Base-by-base conservation (phyloP, 768 basidiomycete genomes). In the Pisolithus tinctorius region DNA sequence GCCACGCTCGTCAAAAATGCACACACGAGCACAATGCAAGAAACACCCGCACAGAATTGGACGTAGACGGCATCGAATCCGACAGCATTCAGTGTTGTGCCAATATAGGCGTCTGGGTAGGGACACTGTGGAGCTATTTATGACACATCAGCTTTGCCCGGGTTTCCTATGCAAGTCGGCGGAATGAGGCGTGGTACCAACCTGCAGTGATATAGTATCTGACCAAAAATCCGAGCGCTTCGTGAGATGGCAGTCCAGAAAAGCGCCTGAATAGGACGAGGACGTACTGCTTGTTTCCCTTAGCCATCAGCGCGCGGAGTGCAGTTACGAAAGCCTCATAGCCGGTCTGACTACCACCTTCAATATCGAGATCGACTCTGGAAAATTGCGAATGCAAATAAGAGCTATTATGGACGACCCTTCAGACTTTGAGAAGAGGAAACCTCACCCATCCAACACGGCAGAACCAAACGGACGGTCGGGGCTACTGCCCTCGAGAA, bases 381-480 rank as follows among this genome's bases (percentile, higher is more conserved):
- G 13, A 51, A 26, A 4, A 30, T 20, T 49, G 45, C 40, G 4
- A 29, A 0, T 14, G 41, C 11, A 23, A 48, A 30, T n/a, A 20
- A 1, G 26, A 20, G n/a, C 0, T 31, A 13, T 7, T 25, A 20
- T 34, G 13, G 13, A 13, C 13, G 16, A 31, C 17, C 31, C 14
- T 17, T 16, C 27, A 17, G 3, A 11, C 4, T n/a, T 3, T 17
- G 10, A 29, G 13, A 11, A 47, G 9, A 14, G 31, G n/a, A 42
- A 31, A 57, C 45, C 63, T 10, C 40, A 86, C 85, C 87, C 87
- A 58, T 88, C 86, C 25, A 89, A 71, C 46, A 87, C 74, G 2
- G 86, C 87, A 52, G 57, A 65, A 25, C 87, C 87, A 58, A 89
- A 89, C 0, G 86, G 87, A 52, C 86, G 75, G 13, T 79, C 84